Evolutionary conservation across 192 early-diverging fungal genomes (phyloP).

Genomic region (Gigaspora rosea): DNA sequence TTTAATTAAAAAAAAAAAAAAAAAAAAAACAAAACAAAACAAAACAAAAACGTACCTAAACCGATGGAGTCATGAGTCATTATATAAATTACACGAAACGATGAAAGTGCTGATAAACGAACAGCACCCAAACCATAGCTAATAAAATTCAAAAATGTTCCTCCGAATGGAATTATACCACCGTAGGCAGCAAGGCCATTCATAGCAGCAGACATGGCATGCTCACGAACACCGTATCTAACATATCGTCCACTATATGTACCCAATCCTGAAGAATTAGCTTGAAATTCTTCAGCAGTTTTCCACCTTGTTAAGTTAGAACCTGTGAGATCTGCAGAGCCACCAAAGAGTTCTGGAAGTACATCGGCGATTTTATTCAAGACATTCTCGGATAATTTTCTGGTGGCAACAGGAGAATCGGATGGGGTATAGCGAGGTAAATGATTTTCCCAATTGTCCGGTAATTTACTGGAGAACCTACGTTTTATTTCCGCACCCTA

Average conservation of each 20-base stretch:
- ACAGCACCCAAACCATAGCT: constrained; percentile 70
- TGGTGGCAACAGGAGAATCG: constrained; percentile 80
- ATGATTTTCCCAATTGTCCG: constrained; percentile 66
- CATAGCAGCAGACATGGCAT: constrained; percentile 92
- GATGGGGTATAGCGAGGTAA: constrained; percentile 83
- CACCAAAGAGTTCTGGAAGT: constrained; percentile 87
- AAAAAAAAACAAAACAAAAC: not conserved
- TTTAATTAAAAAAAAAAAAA: not conserved
- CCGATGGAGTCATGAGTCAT: constrained; percentile 99
- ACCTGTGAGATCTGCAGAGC: constrained; percentile 95
- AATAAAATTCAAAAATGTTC: constrained; percentile 94
- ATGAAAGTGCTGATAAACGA: constrained; percentile 86
- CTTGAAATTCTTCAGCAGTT: constrained; percentile 93
- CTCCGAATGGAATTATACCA: constrained; percentile 81
- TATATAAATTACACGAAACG: constrained; percentile 91
- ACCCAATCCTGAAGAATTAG: constrained; percentile 68
- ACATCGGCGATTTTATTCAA: constrained; percentile 77
- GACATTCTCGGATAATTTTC: constrained; percentile 86
- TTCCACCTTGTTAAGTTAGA: constrained; percentile 98
- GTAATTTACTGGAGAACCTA: constrained; percentile 72
- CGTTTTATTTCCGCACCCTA: constrained; percentile 73
- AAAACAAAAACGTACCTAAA: constrained; percentile 28
- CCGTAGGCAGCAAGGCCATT: constrained; percentile 92
- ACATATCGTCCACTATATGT: constrained; percentile 86
- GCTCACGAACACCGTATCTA: constrained; percentile 97